Evolutionary conservation across 2,329 filamentous ascomycete genomes (phyloP).

Genomic region (Neonectria sp.): DNA sequence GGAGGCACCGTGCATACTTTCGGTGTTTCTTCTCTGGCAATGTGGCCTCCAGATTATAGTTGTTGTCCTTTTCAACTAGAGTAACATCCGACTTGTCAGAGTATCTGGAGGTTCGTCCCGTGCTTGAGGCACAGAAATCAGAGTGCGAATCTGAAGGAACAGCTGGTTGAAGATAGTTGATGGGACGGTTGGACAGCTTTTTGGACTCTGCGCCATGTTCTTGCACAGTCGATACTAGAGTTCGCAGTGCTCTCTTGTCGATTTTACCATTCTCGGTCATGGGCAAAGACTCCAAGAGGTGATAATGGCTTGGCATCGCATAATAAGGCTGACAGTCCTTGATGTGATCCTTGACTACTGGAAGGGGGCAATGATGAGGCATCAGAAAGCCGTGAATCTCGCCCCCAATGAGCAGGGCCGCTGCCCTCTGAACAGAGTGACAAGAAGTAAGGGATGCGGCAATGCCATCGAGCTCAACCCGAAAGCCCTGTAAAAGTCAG

Average conservation of each 20-base stretch:
- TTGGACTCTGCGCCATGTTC: not conserved
- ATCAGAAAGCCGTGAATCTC: conserved; percentile 67
- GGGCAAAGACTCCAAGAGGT: conserved; percentile 60
- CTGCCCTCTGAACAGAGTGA: conserved; percentile 61
- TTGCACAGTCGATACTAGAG: not conserved
- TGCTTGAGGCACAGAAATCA: conserved; percentile 49
- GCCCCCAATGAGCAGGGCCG: conserved; percentile 62
- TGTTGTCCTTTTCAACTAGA: conserved; percentile 43
- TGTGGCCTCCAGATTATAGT: conserved; percentile 49
- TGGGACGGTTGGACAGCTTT: not conserved
- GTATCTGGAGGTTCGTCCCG: conserved; percentile 39
- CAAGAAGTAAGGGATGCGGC: conserved; percentile 62
- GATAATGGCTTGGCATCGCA: conserved; percentile 64
- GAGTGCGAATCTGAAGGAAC: conserved; percentile 36
- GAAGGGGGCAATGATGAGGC: conserved; percentile 50
- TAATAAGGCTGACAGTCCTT: conserved; percentile 67
- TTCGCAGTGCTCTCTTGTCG: conserved; percentile 60
- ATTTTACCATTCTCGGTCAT: conserved; percentile 71
- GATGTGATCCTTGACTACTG: conserved; percentile 57
- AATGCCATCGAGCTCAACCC: conserved; percentile 73
- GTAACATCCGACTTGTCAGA: conserved; percentile 38
- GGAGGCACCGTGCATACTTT: conserved; percentile 56
- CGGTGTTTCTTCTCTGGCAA: conserved; percentile 60
- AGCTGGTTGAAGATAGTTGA: conserved; percentile 27
- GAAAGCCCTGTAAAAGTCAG: conserved; percentile 61